Evolutionary conservation across 495 filamentous ascomycete species (phyloP), one percentile per base, ranked within the genome.

Genomic region (Penicillium coprophilum): DNA sequence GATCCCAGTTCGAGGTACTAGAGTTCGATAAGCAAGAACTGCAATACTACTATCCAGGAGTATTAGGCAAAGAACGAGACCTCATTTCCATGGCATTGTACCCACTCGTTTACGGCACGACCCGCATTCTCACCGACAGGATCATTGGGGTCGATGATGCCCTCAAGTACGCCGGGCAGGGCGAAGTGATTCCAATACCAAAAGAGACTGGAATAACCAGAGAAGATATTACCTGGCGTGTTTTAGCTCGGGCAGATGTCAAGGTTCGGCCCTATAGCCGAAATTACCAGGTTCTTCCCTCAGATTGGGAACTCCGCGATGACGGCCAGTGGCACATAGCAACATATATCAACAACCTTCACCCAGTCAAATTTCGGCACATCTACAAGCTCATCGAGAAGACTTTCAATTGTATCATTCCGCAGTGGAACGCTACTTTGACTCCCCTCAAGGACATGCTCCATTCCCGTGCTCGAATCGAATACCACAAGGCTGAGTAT

Each of bases 281-380:
- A 0, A 43, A 58, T 13, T 77, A 63, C 48, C 75, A 80, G 59
- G 63, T 69, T 53, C 54, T 80, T 4, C 77, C 78, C 10, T 58
- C 56, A 40, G 76, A 71, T 57, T 71, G 70, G 21, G 19, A 53
- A n/a, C 66, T 73, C 38, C 55, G 63, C 27, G 61, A 57, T 11
- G 69, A 70, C 11, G 61, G 61, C 8, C 58, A 44, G 17, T 69
- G 62, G 62, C 64, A 70, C 44, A 68, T 76, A 48, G 60, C 62
- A 6, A 75, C 62, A 55, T 84, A 79, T 60, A 78, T 78, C 63
- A 78, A 76, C 59, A 77, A 76, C 54, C 70, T 78, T 34, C 80
- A 78, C 53, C 81, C 79, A 0, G 43, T 53, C 12, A 65, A 64
- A 19, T 55, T 76, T 34, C 46, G 53, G 17, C 44, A 66, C 2